A percentile compares a stretch with the other conserved stretches of the same genome.
phyloP scores from a whole-genome alignment of 164 flowering plant species.

The Tinospora cordifolia region DNA sequence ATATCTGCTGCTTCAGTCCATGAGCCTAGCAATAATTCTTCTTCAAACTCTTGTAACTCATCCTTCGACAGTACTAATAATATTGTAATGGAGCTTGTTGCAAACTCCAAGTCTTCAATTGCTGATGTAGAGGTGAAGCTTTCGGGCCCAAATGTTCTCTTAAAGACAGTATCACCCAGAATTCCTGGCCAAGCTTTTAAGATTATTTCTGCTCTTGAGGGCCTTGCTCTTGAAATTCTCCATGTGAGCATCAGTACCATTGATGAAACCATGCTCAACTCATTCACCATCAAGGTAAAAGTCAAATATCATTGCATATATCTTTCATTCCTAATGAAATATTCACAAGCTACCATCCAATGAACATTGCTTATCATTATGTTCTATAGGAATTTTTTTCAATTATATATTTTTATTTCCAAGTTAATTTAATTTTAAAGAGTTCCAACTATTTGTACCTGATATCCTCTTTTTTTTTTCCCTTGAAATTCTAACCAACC shows the following conservation, averaged over 20 bases:
- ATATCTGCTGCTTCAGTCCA: background rate
- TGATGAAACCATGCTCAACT: constrained; percentile 69
- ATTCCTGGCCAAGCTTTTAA: constrained; percentile 71
- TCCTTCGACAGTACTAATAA: constrained; percentile 19
- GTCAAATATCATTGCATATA: background rate
- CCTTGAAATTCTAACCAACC: too few species aligned
- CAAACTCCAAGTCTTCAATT: constrained; percentile 57
- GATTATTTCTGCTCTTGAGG: constrained; percentile 63
- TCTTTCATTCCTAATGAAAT: background rate
- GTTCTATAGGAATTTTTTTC: too few species aligned
- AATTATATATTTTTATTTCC: too few species aligned
- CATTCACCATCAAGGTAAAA: constrained; percentile 92
- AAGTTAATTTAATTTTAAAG: too few species aligned
- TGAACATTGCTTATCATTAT: too few species aligned
- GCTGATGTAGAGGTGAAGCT: constrained; percentile 95
- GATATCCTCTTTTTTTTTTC: too few species aligned
- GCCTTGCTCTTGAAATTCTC: constrained; percentile 70
- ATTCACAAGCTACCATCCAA: too few species aligned
- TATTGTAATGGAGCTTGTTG: constrained; percentile 48
- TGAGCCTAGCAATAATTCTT: constrained; percentile 21
- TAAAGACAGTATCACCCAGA: constrained; percentile 62
- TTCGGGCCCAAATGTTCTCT: constrained; percentile 60
- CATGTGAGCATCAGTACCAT: constrained; percentile 50
- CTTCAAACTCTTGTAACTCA: constrained; percentile 28
- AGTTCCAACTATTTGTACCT: too few species aligned